Evolutionary conservation across 2,329 filamentous ascomycete species (phyloP), one percentile per base, ranked within the genome.

Genomic region (Cytospora paraplurivora): DNA sequence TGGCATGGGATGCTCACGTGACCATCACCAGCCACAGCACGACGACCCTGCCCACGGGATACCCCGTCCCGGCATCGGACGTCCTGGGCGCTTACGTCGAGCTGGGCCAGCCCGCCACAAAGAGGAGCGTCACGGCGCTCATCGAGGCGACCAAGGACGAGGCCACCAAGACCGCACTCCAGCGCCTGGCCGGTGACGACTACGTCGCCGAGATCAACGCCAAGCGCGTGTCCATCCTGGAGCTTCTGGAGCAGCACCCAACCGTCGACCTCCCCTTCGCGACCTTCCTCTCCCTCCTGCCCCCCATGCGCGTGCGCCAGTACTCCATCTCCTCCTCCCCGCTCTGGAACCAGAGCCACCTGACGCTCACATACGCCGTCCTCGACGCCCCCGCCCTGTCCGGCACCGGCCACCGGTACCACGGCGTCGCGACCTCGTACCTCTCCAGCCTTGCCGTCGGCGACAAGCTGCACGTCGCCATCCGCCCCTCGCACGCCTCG

Each of bases 271-370:
- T 90, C 0, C 78, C 87, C 0, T 78, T 91, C 21, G 80, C 80
- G 2, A 76, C 82, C 11, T 91, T 87, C 73, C 76, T 91, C 8
- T 77, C 80, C 15, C 85, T 89, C 77, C 81, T 90, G 1, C 86
- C 86, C 0, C 85, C 88, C 0, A 88, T 92, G 82, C 69, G 75
- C 2, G 68, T 72, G 2, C 70, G 76, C 0, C 75, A 76, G 63
- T 78, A 77, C 69, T 91, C 87, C 21, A 91, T 93, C 70, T 91
- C 90, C 0, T 92, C 89, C 0, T 91, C 88, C 0, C 88, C 90
- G 0, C 78, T 91, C 0, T 79, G 78, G 63, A 81, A 87, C 67
- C 78, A 83, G 0, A 77, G 77, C 7, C 78, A 79, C 62, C 82
- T 83, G 63, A 86, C 88, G 0, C 79, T 93, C 27, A 92, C 88